Percentiles rank a stretch among this genome's conserved stretches.
Evolutionary conservation across 305 asterid species (phyloP).

Genomic region (Rubia balearica): DNA sequence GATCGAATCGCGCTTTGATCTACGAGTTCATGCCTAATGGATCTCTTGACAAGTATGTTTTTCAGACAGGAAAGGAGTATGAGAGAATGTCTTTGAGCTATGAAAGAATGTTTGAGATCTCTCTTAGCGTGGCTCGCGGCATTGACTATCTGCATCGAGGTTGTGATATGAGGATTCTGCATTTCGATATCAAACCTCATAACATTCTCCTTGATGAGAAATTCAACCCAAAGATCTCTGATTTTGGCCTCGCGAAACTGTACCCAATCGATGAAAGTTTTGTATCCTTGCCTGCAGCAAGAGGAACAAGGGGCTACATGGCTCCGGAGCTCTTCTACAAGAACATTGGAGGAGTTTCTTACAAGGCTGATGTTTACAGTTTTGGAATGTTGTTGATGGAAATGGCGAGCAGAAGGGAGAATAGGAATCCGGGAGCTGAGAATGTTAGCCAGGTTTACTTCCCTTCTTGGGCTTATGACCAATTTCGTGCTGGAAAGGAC

Average conservation of each 20-base stretch:
- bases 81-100: slow-evolving; percentile 17
- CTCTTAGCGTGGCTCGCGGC: slow-evolving; percentile 37
- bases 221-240: slow-evolving; percentile 32
- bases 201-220: slow-evolving; percentile 34
- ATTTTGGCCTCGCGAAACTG: slow-evolving; percentile 27
- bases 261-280: slow-evolving; percentile 20
- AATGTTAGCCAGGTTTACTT: slow-evolving; percentile 25
- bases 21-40: slow-evolving; percentile 32
- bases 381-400: slow-evolving; percentile 45
- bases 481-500: slow-evolving; percentile 25
- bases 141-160: slow-evolving; percentile 28
- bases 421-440: slow-evolving; percentile 21
- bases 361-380: slow-evolving; percentile 41
- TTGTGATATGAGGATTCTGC: slow-evolving; percentile 22
- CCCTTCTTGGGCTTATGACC: slow-evolving; percentile 36
- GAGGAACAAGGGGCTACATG: slow-evolving; percentile 27
- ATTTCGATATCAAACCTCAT: slow-evolving; percentile 33
- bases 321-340: slow-evolving; percentile 28
- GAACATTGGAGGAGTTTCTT: slow-evolving; percentile 25
- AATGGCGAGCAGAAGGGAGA: slow-evolving; percentile 29
- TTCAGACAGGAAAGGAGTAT: slow-evolving; percentile 12
- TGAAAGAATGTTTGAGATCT: slow-evolving; percentile 29
- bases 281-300: slow-evolving; percentile 19
- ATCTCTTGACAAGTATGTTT: slow-evolving; percentile 29
- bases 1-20: slow-evolving; percentile 27